These are phyloP conservation scores for Xerocomus potaroensis DNA, from an alignment of 768 basidiomycete species.

Conservation along the genomic window DNA sequence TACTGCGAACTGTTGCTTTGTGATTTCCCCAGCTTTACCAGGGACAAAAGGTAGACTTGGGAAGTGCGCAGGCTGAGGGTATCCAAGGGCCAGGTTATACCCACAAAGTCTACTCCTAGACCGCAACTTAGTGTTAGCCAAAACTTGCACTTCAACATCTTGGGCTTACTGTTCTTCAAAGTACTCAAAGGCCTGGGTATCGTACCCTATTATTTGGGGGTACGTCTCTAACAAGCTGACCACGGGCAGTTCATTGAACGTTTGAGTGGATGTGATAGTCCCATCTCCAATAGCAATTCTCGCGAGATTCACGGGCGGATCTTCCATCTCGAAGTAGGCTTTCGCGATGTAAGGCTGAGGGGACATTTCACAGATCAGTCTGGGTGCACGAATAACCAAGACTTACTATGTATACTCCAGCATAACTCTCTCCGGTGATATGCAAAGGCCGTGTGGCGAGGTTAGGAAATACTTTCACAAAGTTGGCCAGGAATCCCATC, in stretches of 20 bases:
- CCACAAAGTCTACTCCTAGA: constrained; percentile 58
- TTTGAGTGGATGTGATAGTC: constrained; percentile 45
- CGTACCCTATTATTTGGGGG: constrained; percentile 73
- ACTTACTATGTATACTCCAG: constrained; percentile 65
- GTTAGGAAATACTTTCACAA: constrained; percentile 71
- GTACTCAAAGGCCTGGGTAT: constrained; percentile 59
- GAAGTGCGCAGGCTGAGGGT: constrained; percentile 56
- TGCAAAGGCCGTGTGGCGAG: constrained; percentile 65
- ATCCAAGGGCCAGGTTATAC: constrained; percentile 63
- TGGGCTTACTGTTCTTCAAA: constrained; percentile 61
- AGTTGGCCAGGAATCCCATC: constrained; percentile 69
- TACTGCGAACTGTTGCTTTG: constrained; percentile 10
- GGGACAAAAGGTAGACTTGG: constrained; percentile 27
- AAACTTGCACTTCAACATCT: not conserved
- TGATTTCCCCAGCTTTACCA: constrained; percentile 3
- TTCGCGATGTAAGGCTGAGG: constrained; percentile 71
- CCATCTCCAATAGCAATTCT: constrained; percentile 74
- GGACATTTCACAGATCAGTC: not conserved
- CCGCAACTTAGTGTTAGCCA: not conserved
- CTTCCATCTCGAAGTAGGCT: constrained; percentile 56
- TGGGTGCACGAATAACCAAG: not conserved
- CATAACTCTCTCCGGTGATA: constrained; percentile 72
- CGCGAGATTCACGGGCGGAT: constrained; percentile 63
- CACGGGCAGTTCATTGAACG: constrained; percentile 52
- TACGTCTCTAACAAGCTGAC: constrained; percentile 66